Evolutionary conservation across 495 filamentous ascomycete species (phyloP).

Genomic region (Tuber magnatum): DNA sequence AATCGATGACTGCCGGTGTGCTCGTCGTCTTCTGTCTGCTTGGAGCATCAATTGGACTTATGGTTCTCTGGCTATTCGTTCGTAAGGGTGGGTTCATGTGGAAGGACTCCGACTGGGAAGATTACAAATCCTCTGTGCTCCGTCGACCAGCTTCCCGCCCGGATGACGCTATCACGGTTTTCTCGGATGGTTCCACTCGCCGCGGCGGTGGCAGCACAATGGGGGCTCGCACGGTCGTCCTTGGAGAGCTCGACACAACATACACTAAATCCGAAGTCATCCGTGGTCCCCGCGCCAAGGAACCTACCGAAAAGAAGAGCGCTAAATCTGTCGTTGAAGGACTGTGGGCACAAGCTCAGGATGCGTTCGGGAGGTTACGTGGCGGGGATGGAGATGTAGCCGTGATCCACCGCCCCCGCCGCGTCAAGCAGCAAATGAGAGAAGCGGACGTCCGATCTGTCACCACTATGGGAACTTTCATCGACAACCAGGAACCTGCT

Average conservation of each 20-base stretch:
- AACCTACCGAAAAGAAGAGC: constrained; percentile 12
- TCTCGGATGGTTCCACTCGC: constrained; percentile 38
- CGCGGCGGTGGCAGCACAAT: constrained; percentile 28
- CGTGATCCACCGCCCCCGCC: constrained; percentile 16
- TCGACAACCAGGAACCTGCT: constrained; percentile 34
- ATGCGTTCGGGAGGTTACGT: constrained; percentile 23
- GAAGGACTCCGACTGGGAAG: constrained; percentile 82
- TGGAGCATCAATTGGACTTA: constrained; percentile 67
- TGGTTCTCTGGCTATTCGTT: constrained; percentile 94
- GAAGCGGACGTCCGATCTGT: constrained; percentile 13
- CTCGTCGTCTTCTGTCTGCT: constrained; percentile 80
- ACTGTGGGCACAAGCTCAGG: constrained; percentile 21
- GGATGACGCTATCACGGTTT: constrained; percentile 41
- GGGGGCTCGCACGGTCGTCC: constrained; percentile 38
- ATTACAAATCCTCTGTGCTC: constrained; percentile 96
- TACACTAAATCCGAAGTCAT: constrained; percentile 33
- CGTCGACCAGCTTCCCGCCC: constrained; percentile 49
- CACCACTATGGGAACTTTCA: constrained; percentile 8
- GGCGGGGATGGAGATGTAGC: constrained; percentile 32
- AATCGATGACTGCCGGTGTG: constrained; percentile 48
- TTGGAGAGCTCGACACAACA: constrained; percentile 40
- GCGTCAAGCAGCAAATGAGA: constrained; percentile 27
- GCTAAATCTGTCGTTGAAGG: constrained; percentile 29
- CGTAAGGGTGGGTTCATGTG: constrained; percentile 94
- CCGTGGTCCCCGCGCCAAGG: constrained; percentile 33